A percentile compares a stretch with the other conserved stretches of the same genome.
These are phyloP conservation scores for Acanthamoeba healyi DNA, from an alignment of 208 protist species.

Conservation along the genomic window DNA sequence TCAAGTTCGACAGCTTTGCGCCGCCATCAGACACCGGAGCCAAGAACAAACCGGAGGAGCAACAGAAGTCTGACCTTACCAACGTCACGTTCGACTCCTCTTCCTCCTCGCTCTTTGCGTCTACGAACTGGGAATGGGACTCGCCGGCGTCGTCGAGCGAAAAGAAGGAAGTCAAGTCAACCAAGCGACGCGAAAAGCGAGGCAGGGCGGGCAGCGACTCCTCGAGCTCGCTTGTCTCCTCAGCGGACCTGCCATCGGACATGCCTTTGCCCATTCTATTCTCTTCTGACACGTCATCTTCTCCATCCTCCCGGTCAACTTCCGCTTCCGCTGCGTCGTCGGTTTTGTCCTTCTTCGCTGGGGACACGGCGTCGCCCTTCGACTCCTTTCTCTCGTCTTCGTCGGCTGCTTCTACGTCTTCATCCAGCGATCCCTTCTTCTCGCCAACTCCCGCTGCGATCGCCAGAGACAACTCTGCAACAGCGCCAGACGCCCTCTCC, in stretches of 20 bases:
- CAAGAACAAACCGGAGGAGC: neutral
- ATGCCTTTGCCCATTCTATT: slow-evolving; percentile 20
- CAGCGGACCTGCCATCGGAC: slow-evolving; percentile 3
- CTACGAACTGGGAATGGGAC: neutral
- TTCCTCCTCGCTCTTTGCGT: neutral
- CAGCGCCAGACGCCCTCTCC: neutral
- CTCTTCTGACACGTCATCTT: neutral
- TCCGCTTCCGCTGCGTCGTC: neutral
- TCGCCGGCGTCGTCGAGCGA: neutral
- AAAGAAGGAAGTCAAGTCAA: neutral
- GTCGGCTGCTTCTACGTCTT: neutral
- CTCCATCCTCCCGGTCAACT: neutral
- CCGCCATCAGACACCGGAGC: neutral
- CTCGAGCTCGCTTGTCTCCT: neutral
- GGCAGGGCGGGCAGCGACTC: neutral
- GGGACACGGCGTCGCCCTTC: neutral
- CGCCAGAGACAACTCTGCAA: neutral
- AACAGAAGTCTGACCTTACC: neutral
- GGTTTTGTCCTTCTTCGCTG: neutral
- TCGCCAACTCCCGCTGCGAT: neutral
- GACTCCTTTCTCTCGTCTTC: slow-evolving; percentile 8
- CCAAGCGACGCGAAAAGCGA: neutral
- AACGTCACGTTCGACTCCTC: neutral
- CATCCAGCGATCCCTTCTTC: neutral
- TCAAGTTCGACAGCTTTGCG: slow-evolving; percentile 26